These are phyloP conservation scores for Claviceps paspali DNA, from an alignment of 2,329 filamentous ascomycete species.

Conservation along the genomic window DNA sequence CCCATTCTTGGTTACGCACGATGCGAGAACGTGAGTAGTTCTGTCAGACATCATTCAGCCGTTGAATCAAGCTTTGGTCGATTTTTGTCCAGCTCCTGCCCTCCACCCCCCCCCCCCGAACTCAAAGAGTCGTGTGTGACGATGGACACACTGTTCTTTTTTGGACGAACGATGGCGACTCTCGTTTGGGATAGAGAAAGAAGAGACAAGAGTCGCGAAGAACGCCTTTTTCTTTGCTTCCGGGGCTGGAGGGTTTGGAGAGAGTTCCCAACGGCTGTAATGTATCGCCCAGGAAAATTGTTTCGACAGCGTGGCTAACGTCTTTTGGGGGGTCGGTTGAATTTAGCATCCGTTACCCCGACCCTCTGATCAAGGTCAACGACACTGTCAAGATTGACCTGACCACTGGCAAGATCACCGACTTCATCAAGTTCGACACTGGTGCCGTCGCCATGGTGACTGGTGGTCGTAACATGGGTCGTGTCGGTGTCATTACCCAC, in stretches of 20 bases:
- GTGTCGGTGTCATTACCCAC: constrained; percentile 99
- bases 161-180: neutral
- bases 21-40: constrained; percentile 98
- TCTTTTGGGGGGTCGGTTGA: constrained; percentile 6
- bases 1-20: constrained; percentile 99
- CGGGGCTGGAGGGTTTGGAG: no score
- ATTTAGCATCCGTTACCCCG: constrained; percentile 92
- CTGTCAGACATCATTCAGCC: constrained; percentile 97
- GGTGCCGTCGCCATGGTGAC: constrained; percentile 97
- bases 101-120: constrained; percentile 7
- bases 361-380: constrained; percentile 98
- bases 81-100: constrained; percentile 22
- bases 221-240: no score
- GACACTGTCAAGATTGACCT: constrained; percentile 99
- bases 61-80: constrained; percentile 99
- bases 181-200: neutral
- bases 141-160: neutral
- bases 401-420: constrained; percentile 88
- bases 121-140: constrained; percentile 7
- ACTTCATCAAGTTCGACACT: constrained; percentile 98
- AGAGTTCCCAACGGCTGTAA: constrained; percentile 45
- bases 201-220: no score
- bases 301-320: constrained; percentile 19
- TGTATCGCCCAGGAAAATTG: constrained; percentile 29
- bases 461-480: constrained; percentile 99